Conservation (phyloP, 306 rosid species). For the Vigna radiata region DNA sequence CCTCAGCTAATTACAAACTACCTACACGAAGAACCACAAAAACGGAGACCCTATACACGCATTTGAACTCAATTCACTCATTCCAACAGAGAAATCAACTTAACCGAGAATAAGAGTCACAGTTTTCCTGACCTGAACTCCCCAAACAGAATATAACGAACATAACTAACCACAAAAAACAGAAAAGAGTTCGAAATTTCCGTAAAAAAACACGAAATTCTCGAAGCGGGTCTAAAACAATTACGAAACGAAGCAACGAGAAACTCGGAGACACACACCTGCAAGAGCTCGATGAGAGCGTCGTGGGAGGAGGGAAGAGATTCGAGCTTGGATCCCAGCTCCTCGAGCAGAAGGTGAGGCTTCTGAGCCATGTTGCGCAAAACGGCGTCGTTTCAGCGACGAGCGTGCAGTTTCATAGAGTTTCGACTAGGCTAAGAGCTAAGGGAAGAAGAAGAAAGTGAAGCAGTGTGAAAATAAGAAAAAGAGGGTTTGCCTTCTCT, state of each 20-base stretch:
- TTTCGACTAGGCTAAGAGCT: constrained; percentile 3
- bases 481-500: constrained; percentile 35
- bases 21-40: neutral
- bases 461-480: constrained; percentile 15
- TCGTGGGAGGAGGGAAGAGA: constrained; percentile 67
- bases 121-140: neutral
- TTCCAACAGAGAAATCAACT: constrained; percentile 20
- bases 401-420: constrained; percentile 51
- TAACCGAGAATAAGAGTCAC: neutral
- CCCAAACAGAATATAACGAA: constrained; percentile 48
- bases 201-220: neutral
- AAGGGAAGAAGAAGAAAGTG: constrained; percentile 29
- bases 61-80: constrained; percentile 38
- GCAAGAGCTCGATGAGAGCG: constrained; percentile 66
- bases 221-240: neutral
- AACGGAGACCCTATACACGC: constrained; percentile 13
- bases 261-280: constrained; percentile 59
- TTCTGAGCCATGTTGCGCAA: constrained; percentile 63
- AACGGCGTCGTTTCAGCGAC: constrained; percentile 51
- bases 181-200: constrained; percentile 22
- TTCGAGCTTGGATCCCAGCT: constrained; percentile 92
- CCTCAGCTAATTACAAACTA: constrained; percentile 33
- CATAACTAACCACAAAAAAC: constrained; percentile 40
- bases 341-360: constrained; percentile 81
- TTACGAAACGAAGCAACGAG: neutral